A percentile compares a stretch with the other conserved stretches of the same genome.
Conservation (phyloP, 768 basidiomycete genomes). For the Boletus coccyginus region DNA sequence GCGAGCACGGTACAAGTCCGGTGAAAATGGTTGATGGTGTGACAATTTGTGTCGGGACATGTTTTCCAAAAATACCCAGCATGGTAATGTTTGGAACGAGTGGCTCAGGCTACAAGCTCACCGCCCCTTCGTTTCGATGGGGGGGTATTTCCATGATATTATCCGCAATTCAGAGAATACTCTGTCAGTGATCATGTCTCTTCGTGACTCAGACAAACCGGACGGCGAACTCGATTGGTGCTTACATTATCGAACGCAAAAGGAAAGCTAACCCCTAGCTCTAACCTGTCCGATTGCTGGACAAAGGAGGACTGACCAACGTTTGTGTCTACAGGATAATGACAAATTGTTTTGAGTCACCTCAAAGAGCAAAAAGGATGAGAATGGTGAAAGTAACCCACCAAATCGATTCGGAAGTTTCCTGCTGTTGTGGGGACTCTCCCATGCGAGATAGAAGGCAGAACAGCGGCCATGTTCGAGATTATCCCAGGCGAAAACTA, state of each 20-base stretch:
- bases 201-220: constrained; percentile 2
- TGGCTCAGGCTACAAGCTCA: constrained; percentile 7
- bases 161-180: neutral
- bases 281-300: too few species aligned
- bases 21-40: constrained; percentile 12
- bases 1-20: neutral
- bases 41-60: constrained; percentile 17
- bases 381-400: neutral
- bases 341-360: neutral
- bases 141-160: neutral
- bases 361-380: neutral
- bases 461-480: neutral
- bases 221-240: neutral
- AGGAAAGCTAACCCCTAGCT: neutral
- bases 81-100: neutral
- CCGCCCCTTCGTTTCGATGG: neutral
- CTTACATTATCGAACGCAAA: constrained; percentile 4
- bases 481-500: neutral
- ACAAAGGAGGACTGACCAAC: neutral
- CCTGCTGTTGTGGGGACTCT: neutral
- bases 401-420: neutral
- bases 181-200: constrained; percentile 2
- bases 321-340: neutral
- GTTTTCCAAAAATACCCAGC: constrained; percentile 12
- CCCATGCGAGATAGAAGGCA: neutral